A percentile compares a stretch with the other conserved stretches of the same genome.
Evolutionary conservation across 1,139 yeast species (phyloP).

Genomic region (Meyerozyma elateridarum): DNA sequence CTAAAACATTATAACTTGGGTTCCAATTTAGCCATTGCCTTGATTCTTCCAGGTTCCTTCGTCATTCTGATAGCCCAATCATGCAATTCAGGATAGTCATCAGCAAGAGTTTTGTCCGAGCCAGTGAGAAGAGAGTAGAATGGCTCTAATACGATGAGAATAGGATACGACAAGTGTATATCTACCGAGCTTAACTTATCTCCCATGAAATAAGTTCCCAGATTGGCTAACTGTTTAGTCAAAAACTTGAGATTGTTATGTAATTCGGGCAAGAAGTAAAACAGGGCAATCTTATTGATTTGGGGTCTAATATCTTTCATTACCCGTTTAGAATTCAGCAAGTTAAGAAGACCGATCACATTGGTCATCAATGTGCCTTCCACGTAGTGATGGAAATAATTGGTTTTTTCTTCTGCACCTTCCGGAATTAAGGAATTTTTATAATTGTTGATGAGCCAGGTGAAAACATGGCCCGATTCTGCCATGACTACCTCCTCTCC

Average conservation of each 20-base stretch:
- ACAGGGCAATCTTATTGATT: conserved; percentile 18
- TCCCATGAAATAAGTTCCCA: conserved; percentile 29
- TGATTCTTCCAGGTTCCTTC: conserved; percentile 16
- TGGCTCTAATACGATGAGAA: conserved; percentile 10
- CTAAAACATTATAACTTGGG: no score
- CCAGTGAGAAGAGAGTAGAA: conserved; percentile 5
- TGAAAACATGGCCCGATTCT: conserved; percentile 13
- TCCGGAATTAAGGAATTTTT: conserved; percentile 10
- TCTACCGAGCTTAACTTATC: conserved; percentile 35
- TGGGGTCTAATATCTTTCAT: conserved; percentile 26
- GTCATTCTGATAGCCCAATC: conserved; percentile 22
- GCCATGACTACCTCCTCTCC: conserved; percentile 9
- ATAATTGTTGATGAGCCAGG: conserved; percentile 11
- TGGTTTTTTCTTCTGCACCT: conserved; percentile 11
- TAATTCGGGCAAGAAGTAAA: conserved; percentile 27
- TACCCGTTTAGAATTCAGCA: conserved; percentile 6
- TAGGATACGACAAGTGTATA: conserved; percentile 32
- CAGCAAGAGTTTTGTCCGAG: conserved; percentile 8
- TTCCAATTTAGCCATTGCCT: conserved; percentile 17
- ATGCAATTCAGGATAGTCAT: conserved; percentile 21
- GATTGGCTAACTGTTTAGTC: conserved; percentile 16
- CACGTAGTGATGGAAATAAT: conserved; percentile 14
- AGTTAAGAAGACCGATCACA: conserved; percentile 11
- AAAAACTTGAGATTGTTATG: conserved; percentile 6
- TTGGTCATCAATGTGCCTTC: conserved; percentile 15